Percentiles rank a stretch among this genome's conserved stretches.
phyloP scores from a whole-genome alignment of 768 basidiomycete species.

The Termitomyces sp. region DNA sequence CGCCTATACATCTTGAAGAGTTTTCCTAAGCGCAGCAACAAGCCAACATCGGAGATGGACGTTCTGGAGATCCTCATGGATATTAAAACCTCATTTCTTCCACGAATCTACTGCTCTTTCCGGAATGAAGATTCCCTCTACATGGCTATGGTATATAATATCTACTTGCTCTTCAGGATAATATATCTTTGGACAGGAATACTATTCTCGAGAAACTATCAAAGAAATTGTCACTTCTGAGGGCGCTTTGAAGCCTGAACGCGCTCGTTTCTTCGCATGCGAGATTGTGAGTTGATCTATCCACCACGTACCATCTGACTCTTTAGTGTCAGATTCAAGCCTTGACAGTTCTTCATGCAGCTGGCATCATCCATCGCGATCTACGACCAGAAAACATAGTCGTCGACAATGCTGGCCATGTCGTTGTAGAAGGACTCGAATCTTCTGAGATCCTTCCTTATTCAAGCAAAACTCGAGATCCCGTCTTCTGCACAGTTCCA shows the following conservation, averaged over 20 bases:
- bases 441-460: constrained; percentile 39
- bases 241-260: constrained; percentile 34
- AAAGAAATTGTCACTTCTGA: constrained; percentile 28
- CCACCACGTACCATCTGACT: neutral
- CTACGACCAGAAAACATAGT: constrained; percentile 44
- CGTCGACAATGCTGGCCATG: constrained; percentile 44
- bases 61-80: constrained; percentile 36
- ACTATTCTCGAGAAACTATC: constrained; percentile 31
- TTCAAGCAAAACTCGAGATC: constrained; percentile 20
- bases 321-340: constrained; percentile 35
- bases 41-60: constrained; percentile 31
- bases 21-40: constrained; percentile 15
- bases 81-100: constrained; percentile 35
- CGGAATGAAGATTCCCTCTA: constrained; percentile 36
- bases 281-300: constrained; percentile 41
- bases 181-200: constrained; percentile 26
- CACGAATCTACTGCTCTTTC: constrained; percentile 39
- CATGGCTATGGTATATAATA: constrained; percentile 36
- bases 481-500: constrained; percentile 45
- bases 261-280: constrained; percentile 42
- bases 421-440: constrained; percentile 44
- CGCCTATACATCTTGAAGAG: constrained; percentile 31
- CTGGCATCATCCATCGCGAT: constrained; percentile 46
- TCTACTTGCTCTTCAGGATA: neutral
- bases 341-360: constrained; percentile 41